Base-by-base conservation (phyloP, 176 grass and related monocot species). In the Hyparrhenia diplandra region DNA sequence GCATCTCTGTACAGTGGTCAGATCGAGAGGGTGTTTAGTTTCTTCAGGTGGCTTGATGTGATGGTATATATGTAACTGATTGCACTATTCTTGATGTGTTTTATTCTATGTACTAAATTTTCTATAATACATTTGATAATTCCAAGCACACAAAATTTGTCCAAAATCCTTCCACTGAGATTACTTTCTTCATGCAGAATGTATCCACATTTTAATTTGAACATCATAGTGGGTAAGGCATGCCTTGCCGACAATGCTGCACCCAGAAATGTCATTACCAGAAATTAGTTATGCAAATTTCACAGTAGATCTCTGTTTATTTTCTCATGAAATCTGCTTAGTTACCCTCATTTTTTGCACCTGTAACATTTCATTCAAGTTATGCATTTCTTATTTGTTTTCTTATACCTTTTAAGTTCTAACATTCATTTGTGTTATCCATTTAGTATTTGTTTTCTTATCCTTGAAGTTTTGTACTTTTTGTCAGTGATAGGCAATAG, bases 311-410 rank as follows among this genome's bases (percentile, higher is more conserved):
- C n/a, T n/a, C 42, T 43, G 64, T 16, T 47, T 47, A 27, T 43
- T 65, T n/a, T 52, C 42, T 47, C 21, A 13, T 25, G 20, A 49
- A 82, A 82, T 57, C 40, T 80, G n/a, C 42, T 58, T 66, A 55
- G 14, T 28, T 37, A n/a, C 75, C 75, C 51, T 68, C 39, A n/a
- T 35, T 64, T 76, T 85, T 81, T 52, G 4, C 23, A 78, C 78
- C 11, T 20, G 16, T 79, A 39, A 65, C 30, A 80, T 75, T 79
- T 79, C 59, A 62, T 80, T 61, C 18, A 4, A 63, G 20, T 27
- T 18, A 64, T 28, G 7, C 7, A 25, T 35, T 46, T 68, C 6
- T 64, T 71, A 25, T 30, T 13, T 21, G 63, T 75, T 75, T 74
- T 20, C 7, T 75, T 71, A 89, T n/a, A n/a, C n/a, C 30, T 24